Evolutionary conservation across 208 protist species (phyloP).

Genomic region (Acanthamoeba culbertsoni): DNA sequence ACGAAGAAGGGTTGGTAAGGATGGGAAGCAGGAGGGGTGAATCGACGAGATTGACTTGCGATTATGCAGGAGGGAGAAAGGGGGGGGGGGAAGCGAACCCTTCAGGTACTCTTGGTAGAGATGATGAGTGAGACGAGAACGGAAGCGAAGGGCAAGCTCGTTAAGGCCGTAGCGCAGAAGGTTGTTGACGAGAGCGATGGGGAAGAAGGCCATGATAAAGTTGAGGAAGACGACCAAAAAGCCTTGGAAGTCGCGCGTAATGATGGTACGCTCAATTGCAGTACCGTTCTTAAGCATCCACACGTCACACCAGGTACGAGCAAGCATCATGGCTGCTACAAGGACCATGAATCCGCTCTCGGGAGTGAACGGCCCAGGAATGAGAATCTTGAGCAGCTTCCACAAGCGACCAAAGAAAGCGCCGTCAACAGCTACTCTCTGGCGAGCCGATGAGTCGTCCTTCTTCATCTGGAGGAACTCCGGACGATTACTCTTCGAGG

Average conservation of each 20-base stretch:
- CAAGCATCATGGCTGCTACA: conserved; percentile 68
- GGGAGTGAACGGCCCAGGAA: conserved; percentile 65
- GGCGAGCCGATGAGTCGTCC: background rate
- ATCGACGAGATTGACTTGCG: too few species aligned
- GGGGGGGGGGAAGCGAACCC: conserved; percentile 1
- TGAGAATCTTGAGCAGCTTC: conserved; percentile 69
- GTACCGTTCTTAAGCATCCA: conserved; percentile 74
- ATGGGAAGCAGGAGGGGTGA: background rate
- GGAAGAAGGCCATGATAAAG: conserved; percentile 67
- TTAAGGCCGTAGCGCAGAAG: conserved; percentile 75
- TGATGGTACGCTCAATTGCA: conserved; percentile 73
- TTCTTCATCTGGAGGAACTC: conserved; percentile 48
- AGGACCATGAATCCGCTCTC: conserved; percentile 70
- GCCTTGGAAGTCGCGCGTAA: conserved; percentile 61
- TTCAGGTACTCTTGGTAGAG: conserved; percentile 79
- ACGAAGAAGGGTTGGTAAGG: background rate
- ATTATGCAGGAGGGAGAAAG: background rate
- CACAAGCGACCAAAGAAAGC: conserved; percentile 59
- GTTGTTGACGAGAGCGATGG: conserved; percentile 75
- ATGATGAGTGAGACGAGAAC: conserved; percentile 73
- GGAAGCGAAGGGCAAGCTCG: conserved; percentile 76
- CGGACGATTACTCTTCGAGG: background rate
- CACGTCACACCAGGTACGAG: conserved; percentile 70
- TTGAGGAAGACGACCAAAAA: conserved; percentile 52
- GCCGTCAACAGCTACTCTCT: conserved; percentile 60